Conservation (phyloP, 2,329 filamentous ascomycete species). For the Colletotrichum caudatum region DNA sequence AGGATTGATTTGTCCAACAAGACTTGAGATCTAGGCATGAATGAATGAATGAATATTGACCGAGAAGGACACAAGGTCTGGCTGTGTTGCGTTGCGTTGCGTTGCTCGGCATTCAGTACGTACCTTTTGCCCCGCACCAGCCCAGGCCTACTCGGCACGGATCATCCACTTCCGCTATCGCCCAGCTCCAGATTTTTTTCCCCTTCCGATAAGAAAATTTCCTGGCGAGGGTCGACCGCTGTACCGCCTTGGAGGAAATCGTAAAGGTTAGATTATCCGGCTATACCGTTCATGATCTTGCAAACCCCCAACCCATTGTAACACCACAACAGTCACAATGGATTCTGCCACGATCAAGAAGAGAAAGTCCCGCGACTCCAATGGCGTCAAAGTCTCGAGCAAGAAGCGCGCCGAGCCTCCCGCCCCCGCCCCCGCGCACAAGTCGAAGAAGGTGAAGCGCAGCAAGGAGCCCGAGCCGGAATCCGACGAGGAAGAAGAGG, state of each 20-base stretch:
- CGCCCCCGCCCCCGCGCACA: conserved; percentile 49
- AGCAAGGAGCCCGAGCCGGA: conserved; percentile 47
- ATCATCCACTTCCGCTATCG: conserved; percentile 34
- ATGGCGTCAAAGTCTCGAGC: conserved; percentile 49
- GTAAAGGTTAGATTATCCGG: background rate
- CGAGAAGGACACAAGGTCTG: background rate
- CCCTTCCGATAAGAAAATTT: conserved; percentile 40
- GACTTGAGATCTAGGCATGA: background rate
- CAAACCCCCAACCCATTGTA: conserved; percentile 2
- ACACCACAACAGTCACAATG: conserved; percentile 42
- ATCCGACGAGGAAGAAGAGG: conserved; percentile 44
- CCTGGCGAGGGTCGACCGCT: conserved; percentile 16
- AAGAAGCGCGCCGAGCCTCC: conserved; percentile 52
- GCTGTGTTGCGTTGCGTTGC: background rate
- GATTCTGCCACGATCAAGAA: conserved; percentile 55
- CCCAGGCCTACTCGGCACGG: conserved; percentile 12
- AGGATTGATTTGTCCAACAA: background rate
- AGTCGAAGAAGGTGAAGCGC: conserved; percentile 59
- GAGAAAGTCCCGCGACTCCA: conserved; percentile 54
- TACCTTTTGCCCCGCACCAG: conserved; percentile 9
- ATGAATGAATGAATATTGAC: background rate
- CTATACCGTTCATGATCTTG: background rate
- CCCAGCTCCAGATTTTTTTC: conserved; percentile 26
- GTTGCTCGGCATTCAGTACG: background rate
- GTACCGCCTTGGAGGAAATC: background rate